A percentile compares a stretch with the other conserved stretches of the same genome.
These are phyloP conservation scores for Colletotrichum sojae DNA, from an alignment of 2,329 filamentous ascomycete species.

Conservation along the genomic window DNA sequence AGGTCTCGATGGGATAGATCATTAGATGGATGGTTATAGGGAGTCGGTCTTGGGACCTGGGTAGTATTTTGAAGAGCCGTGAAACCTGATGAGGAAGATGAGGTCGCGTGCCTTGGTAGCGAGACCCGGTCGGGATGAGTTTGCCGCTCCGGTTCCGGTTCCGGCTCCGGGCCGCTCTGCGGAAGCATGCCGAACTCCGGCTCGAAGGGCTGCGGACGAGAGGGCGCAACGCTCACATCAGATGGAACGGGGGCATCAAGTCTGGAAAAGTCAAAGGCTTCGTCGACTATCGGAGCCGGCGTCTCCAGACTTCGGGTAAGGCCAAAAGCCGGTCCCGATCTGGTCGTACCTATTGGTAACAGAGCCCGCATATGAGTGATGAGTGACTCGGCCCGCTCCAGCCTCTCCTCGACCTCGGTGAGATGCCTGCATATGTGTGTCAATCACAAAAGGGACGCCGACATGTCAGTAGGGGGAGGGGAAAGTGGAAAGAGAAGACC, in stretches of 20 bases:
- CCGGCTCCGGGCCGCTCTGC: neutral
- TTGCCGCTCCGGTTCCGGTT: neutral
- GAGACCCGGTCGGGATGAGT: neutral
- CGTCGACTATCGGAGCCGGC: neutral
- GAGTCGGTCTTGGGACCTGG: neutral
- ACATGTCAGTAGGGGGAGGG: neutral
- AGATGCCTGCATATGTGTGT: constrained; percentile 50
- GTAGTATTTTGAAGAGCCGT: neutral
- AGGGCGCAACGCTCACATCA: neutral
- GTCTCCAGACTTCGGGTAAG: neutral
- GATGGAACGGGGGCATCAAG: neutral
- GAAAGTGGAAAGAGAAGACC: too few species aligned
- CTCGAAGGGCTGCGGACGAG: neutral
- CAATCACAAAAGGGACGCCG: constrained; percentile 5
- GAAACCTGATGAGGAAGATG: neutral
- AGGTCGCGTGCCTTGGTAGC: neutral
- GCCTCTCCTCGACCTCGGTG: constrained; percentile 59
- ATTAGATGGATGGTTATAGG: neutral
- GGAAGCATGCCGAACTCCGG: neutral
- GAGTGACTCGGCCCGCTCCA: constrained; percentile 53
- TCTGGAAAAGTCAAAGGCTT: constrained; percentile 23
- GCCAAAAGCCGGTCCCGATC: constrained; percentile 25
- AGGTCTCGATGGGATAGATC: constrained; percentile 27
- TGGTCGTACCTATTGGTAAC: constrained; percentile 46
- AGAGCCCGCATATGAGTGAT: constrained; percentile 49